Conservation (phyloP, 148 eudicot species). For the Rhododendron molle region DNA sequence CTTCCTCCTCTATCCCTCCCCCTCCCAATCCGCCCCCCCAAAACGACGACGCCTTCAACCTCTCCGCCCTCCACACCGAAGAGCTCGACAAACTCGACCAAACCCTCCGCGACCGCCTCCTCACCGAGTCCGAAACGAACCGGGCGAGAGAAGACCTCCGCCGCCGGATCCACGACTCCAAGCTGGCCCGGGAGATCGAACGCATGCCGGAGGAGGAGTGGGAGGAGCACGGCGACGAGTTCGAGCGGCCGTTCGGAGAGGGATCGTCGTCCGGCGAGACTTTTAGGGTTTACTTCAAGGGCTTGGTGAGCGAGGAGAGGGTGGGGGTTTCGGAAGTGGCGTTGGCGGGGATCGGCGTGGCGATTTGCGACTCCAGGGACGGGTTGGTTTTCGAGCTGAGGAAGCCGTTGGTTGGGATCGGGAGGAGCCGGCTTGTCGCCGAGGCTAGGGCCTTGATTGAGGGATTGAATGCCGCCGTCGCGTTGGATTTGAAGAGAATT, state of each 20-base stretch:
- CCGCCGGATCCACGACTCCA: constrained; percentile 58
- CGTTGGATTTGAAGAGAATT: constrained; percentile 39
- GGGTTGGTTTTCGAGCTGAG: constrained; percentile 49
- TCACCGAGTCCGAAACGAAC: constrained; percentile 31
- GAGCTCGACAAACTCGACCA: constrained; percentile 40
- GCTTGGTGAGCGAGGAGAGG: constrained; percentile 44
- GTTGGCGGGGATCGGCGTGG: constrained; percentile 55
- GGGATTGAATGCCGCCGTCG: constrained; percentile 49
- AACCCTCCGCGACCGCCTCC: constrained; percentile 28
- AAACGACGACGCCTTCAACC: constrained; percentile 5
- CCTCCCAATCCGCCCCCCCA: neutral
- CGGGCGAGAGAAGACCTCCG: constrained; percentile 31
- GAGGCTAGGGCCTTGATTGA: constrained; percentile 58
- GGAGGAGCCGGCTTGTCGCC: constrained; percentile 22
- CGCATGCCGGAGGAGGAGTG: constrained; percentile 46
- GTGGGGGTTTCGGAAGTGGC: constrained; percentile 12
- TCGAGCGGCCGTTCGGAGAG: constrained; percentile 48
- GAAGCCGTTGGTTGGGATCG: constrained; percentile 40
- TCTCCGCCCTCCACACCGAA: constrained; percentile 22
- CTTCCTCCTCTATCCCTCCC: constrained; percentile 12
- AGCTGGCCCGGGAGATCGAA: constrained; percentile 39
- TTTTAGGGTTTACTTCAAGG: constrained; percentile 69
- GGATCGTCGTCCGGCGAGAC: constrained; percentile 25
- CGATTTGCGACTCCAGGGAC: constrained; percentile 57
- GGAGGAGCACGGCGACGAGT: constrained; percentile 42